Conservation (phyloP, 805 yeast genomes). For the Ogataea siamensis region DNA sequence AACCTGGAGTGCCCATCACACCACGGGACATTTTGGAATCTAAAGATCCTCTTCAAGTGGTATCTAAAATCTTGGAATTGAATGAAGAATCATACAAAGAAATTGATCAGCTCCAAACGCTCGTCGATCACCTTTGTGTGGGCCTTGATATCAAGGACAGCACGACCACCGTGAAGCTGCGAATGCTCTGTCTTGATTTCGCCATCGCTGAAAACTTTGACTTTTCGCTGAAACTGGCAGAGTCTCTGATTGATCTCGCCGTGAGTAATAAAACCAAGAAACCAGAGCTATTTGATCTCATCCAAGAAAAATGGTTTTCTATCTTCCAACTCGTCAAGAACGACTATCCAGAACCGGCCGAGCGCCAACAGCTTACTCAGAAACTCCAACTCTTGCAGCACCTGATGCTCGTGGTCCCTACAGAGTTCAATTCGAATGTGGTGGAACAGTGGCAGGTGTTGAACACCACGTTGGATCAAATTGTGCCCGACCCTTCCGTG, state of each 20-base stretch:
- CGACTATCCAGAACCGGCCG: conserved; percentile 26
- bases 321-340: conserved; percentile 70
- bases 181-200: conserved; percentile 58
- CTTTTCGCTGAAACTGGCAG: conserved; percentile 48
- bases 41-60: conserved; percentile 26
- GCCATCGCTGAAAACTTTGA: conserved; percentile 63
- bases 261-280: conserved; percentile 7
- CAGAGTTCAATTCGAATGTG: conserved; percentile 53
- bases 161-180: conserved; percentile 24
- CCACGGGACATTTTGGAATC: conserved; percentile 28
- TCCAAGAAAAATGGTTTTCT: conserved; percentile 58
- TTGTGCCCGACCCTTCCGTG: conserved; percentile 13
- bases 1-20: conserved; percentile 30
- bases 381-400: conserved; percentile 57
- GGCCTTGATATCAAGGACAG: conserved; percentile 32
- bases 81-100: conserved; percentile 52
- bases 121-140: conserved; percentile 40
- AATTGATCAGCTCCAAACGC: conserved; percentile 38
- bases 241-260: conserved; percentile 36
- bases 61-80: conserved; percentile 44
- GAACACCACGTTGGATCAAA: conserved; percentile 33
- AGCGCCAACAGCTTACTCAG: conserved; percentile 10
- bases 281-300: conserved; percentile 15
- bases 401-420: conserved; percentile 50
- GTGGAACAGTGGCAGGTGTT: conserved; percentile 62